Base-by-base conservation (phyloP, 139 green algal genomes). In the Tetraselmis striata region DNA sequence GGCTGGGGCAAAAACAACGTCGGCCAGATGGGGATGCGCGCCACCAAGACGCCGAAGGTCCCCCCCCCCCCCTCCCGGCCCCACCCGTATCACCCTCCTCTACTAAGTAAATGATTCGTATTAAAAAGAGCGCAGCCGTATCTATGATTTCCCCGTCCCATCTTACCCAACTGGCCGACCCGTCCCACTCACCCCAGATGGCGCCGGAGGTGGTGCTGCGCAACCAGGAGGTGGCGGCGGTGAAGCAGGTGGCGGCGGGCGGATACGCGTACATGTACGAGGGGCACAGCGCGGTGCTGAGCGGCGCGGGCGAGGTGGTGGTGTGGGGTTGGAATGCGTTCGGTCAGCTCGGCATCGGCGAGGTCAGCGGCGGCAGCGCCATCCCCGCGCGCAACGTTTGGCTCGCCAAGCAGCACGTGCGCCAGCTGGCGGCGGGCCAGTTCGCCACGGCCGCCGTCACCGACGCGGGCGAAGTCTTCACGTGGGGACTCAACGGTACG, bases 201-300 rank as follows among this genome's bases (percentile, higher is more conserved):
- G 18, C 31, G 18, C 58, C 79, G 30, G 74, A 77, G 74, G 25
- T 77, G 26, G 74, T 77, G 26, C 25, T 77, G 74, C n/a, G 26
- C 23, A 77, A 28, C 2, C 74, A 77, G 74, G n/a, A 77, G 74
- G 26, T 77, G 31, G 5, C 79, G 58, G 81, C 30, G 45, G 2
- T 77, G 30, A 2, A 29, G 80, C 80, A 67, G 45, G 59, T 80
- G n/a, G 76, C 81, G 74, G 81, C 81, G 76, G 81, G 81, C 32
- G 81, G 81, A 5, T 80, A 81, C 30, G 81, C 81, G 24, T 84
- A 81, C 77, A 77, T 81, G 81, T 84, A 84, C 81, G 81, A 84
- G 74, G 81, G 67, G 28, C 81, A 84, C 75, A 77, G 29, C 31
- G 76, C 30, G 81, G 74, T 84, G 74, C n/a, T 84, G 25, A 76